A percentile compares a stretch with the other conserved stretches of the same genome.
Evolutionary conservation across 208 protist species (phyloP).

Genomic region (Phytomonas sp.): DNA sequence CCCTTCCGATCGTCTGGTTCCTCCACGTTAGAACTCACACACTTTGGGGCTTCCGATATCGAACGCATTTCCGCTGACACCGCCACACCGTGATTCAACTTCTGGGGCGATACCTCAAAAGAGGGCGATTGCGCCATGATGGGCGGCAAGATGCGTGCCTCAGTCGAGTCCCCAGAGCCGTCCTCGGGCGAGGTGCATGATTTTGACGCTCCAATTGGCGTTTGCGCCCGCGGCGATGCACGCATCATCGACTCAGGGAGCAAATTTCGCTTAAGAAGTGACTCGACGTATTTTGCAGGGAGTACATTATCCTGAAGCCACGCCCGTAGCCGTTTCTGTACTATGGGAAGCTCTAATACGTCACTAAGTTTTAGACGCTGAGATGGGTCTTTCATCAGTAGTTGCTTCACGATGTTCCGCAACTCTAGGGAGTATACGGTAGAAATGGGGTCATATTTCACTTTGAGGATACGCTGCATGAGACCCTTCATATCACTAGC

Average conservation of each 20-base stretch:
- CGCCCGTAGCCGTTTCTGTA: conserved; percentile 53
- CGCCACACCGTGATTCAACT: neutral
- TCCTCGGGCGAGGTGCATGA: neutral
- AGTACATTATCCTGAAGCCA: conserved; percentile 72
- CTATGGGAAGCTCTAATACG: conserved; percentile 63
- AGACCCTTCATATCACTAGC: conserved; percentile 81
- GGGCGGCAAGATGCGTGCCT: neutral
- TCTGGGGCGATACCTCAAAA: neutral
- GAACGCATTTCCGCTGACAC: neutral
- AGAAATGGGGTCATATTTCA: conserved; percentile 76
- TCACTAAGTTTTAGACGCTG: conserved; percentile 59
- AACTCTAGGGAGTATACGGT: conserved; percentile 58
- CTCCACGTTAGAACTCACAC: neutral
- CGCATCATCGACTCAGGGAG: conserved; percentile 34
- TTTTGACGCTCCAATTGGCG: neutral
- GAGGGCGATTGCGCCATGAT: neutral
- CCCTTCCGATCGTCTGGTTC: neutral
- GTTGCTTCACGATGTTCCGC: conserved; percentile 67
- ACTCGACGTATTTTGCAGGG: conserved; percentile 58
- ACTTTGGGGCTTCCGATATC: neutral
- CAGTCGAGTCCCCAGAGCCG: neutral
- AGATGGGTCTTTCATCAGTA: conserved; percentile 66
- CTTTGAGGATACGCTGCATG: conserved; percentile 84
- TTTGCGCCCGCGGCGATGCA: neutral
- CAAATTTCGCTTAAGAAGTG: conserved; percentile 51